A percentile compares a stretch with the other conserved stretches of the same genome.
These are phyloP conservation scores for Mucor irregularis DNA, from an alignment of 371 early-diverging fungal genomes.

Conservation along the genomic window DNA sequence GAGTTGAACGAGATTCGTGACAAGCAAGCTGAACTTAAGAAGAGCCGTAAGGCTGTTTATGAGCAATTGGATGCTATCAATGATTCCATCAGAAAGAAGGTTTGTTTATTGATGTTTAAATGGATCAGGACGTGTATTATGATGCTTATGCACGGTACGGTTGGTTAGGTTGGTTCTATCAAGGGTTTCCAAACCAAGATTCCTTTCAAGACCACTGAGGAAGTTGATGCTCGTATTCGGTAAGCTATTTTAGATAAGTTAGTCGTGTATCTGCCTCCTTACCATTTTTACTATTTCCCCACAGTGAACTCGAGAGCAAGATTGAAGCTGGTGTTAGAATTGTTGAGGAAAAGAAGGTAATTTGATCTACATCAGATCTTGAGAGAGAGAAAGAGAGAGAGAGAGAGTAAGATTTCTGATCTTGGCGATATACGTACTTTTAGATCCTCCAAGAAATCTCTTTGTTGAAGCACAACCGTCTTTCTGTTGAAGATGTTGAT, in stretches of 20 bases:
- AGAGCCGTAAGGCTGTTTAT: conserved; percentile 55
- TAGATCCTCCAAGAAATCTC: conserved; percentile 79
- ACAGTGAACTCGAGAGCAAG: conserved; percentile 73
- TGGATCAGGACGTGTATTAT: background rate
- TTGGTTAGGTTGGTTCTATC: conserved; percentile 24
- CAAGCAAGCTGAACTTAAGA: conserved; percentile 56
- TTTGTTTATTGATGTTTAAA: background rate
- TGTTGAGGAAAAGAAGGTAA: conserved; percentile 82
- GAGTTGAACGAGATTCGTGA: conserved; percentile 68
- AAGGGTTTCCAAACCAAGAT: conserved; percentile 71
- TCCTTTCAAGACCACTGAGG: conserved; percentile 75
- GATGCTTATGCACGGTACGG: background rate
- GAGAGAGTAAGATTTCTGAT: background rate
- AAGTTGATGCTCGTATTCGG: conserved; percentile 78
- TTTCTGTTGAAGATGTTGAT: conserved; percentile 70
- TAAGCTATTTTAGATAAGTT: conserved; percentile 30
- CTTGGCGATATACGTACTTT: background rate
- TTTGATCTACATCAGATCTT: too few relatives aligned
- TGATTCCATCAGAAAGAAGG: conserved; percentile 77
- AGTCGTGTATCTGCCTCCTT: background rate
- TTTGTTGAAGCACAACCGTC: conserved; percentile 75
- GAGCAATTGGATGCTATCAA: conserved; percentile 70
- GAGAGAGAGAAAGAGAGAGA: background rate
- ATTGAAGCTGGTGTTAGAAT: conserved; percentile 79
- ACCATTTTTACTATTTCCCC: background rate